Evolutionary conservation across 164 flowering plant genomes (phyloP).

Genomic region (Platanus orientalis): DNA sequence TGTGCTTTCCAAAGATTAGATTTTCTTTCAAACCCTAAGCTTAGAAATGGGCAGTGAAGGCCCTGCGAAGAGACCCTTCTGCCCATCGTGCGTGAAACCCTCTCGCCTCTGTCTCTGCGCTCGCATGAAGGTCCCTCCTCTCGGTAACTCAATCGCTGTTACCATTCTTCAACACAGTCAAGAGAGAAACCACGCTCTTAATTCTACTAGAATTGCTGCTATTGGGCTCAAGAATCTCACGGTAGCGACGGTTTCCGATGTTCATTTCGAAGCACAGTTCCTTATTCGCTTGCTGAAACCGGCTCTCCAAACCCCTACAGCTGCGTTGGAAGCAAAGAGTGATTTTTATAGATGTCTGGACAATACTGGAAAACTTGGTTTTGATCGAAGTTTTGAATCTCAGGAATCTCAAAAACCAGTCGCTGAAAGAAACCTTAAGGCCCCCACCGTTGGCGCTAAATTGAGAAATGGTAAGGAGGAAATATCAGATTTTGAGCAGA

Average conservation of each 20-base stretch:
- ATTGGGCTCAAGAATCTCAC: constrained; percentile 62
- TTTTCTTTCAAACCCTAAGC: too few species aligned
- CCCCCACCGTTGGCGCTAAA: not conserved
- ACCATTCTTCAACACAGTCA: constrained; percentile 73
- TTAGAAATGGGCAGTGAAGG: not conserved
- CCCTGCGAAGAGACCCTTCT: constrained; percentile 47
- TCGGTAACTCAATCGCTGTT: constrained; percentile 48
- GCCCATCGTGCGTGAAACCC: constrained; percentile 65
- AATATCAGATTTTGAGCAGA: constrained; percentile 2
- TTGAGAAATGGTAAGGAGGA: constrained; percentile 3
- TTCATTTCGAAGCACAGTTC: constrained; percentile 46
- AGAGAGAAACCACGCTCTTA: constrained; percentile 70
- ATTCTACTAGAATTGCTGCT: constrained; percentile 63
- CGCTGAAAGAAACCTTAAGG: not conserved
- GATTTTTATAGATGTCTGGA: not conserved
- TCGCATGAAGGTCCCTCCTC: constrained; percentile 36
- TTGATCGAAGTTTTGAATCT: not conserved
- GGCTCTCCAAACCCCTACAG: constrained; percentile 3
- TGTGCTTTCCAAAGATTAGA: not conserved
- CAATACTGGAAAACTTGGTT: not conserved
- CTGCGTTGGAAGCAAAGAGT: not conserved
- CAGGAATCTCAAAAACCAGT: not conserved
- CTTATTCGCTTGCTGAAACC: constrained; percentile 26
- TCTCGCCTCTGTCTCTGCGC: constrained; percentile 52
- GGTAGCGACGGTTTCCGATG: constrained; percentile 52